These are phyloP conservation scores for Agaricales sp. DNA, from an alignment of 1,284 basidiomycete genomes.

Conservation along the genomic window DNA sequence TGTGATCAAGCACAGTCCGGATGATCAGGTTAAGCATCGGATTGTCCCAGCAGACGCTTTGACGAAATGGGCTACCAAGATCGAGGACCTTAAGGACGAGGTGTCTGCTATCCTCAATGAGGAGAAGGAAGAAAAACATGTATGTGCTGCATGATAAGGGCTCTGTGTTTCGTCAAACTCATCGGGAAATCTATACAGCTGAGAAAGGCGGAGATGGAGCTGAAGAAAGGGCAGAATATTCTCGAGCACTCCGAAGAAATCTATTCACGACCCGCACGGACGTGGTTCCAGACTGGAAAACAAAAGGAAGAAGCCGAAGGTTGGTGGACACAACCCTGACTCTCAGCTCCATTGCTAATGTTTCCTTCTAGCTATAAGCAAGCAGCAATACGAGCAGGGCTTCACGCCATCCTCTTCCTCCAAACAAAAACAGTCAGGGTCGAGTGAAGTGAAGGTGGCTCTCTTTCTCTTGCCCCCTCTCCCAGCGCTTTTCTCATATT, in stretches of 20 bases:
- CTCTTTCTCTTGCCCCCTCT: background rate
- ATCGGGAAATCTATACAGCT: no score
- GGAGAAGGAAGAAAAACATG: constrained; percentile 93
- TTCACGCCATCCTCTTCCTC: constrained; percentile 22
- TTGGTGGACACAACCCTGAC: no score
- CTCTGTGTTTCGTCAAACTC: background rate
- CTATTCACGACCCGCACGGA: constrained; percentile 84
- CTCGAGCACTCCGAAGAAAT: constrained; percentile 95
- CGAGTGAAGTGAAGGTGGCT: constrained; percentile 29
- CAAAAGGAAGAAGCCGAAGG: constrained; percentile 80
- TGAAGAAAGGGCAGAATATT: constrained; percentile 94
- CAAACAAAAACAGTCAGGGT: constrained; percentile 20
- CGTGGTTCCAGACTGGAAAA: constrained; percentile 93
- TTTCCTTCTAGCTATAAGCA: constrained; percentile 50
- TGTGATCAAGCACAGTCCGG: constrained; percentile 83
- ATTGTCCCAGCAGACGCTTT: constrained; percentile 80
- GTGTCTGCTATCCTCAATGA: constrained; percentile 79
- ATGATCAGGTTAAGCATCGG: constrained; percentile 85
- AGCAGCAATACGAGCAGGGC: constrained; percentile 58
- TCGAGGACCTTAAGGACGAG: constrained; percentile 72
- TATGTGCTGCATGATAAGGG: constrained; percentile 21
- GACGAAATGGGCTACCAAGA: constrained; percentile 57
- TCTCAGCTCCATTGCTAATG: constrained; percentile 5
- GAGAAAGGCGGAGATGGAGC: constrained; percentile 90
- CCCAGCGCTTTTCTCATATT: background rate